phyloP scores from a whole-genome alignment of 2,329 filamentous ascomycete species.

The Fusarium graminum region DNA sequence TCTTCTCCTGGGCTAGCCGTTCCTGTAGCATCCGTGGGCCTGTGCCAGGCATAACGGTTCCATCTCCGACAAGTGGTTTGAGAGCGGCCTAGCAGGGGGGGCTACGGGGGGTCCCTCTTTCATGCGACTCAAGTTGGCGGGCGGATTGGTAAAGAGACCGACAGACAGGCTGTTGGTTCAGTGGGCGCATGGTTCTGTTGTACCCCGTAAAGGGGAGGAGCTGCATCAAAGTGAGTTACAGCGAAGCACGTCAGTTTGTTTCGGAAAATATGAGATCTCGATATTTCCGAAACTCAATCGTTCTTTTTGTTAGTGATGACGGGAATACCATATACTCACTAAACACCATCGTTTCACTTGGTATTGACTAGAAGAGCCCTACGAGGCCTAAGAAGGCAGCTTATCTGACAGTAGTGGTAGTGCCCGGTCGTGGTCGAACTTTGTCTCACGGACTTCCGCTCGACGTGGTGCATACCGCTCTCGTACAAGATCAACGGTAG shows the following conservation, averaged over 20 bases:
- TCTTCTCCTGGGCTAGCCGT: conserved; percentile 19
- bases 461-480: conserved; percentile 16
- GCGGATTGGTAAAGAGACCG: conserved; percentile 19
- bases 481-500: conserved; percentile 27
- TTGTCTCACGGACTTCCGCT: not conserved
- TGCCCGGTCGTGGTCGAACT: not conserved
- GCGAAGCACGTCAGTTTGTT: conserved; percentile 26
- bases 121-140: conserved; percentile 3
- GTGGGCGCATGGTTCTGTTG: not conserved
- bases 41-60: conserved; percentile 22
- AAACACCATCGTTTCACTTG: conserved; percentile 7
- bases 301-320: not conserved
- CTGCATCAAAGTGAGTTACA: not conserved
- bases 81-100: conserved; percentile 11
- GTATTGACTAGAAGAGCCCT: not conserved
- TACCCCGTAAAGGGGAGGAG: not conserved
- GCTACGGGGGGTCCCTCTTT: conserved; percentile 11
- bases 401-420: not conserved
- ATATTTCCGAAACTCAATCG: conserved; percentile 32
- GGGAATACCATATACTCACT: not conserved
- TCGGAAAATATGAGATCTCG: conserved; percentile 10
- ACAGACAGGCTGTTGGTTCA: not conserved
- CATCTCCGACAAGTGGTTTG: conserved; percentile 17
- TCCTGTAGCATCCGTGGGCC: conserved; percentile 29
- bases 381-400: not conserved